phyloP scores from a whole-genome alignment of 2,329 filamentous ascomycete genomes.

The Zymoseptoria passerinii region DNA sequence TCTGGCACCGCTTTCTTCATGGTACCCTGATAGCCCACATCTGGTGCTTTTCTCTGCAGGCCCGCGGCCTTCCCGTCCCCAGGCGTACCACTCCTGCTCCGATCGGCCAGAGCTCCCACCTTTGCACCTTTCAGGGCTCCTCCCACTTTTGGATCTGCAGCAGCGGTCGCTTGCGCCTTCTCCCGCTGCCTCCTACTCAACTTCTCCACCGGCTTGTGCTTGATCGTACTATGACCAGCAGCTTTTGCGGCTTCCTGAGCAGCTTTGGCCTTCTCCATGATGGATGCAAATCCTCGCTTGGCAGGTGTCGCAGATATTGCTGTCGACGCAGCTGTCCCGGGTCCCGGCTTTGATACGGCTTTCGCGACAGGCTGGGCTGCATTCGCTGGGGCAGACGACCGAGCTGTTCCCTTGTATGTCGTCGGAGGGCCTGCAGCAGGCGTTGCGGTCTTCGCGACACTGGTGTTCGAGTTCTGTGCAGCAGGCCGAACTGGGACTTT shows the following conservation, averaged over 20 bases:
- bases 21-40: conserved; percentile 36
- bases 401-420: conserved; percentile 9
- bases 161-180: conserved; percentile 32
- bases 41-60: conserved; percentile 25
- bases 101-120: conserved; percentile 12
- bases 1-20: conserved; percentile 23
- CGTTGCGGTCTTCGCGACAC: conserved; percentile 19
- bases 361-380: conserved; percentile 6
- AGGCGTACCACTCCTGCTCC: conserved; percentile 24
- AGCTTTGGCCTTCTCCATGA: conserved; percentile 62
- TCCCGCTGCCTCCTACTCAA: conserved; percentile 49
- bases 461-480: conserved; percentile 2
- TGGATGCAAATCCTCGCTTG: conserved; percentile 66
- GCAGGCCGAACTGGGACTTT: conserved; percentile 22
- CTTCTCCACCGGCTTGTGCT: conserved; percentile 65
- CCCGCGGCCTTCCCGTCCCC: conserved; percentile 12
- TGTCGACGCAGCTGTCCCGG: conserved; percentile 8
- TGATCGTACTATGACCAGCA: conserved; percentile 59
- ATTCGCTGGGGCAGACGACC: conserved; percentile 1
- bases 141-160: conserved; percentile 33
- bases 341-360: conserved; percentile 4
- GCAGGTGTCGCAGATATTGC: conserved; percentile 30
- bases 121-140: conserved; percentile 26
- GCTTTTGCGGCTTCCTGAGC: conserved; percentile 51
- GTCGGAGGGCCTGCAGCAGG: conserved; percentile 7